Conservation (phyloP, 2,329 filamentous ascomycete genomes). For the Fusarium luffae region DNA sequence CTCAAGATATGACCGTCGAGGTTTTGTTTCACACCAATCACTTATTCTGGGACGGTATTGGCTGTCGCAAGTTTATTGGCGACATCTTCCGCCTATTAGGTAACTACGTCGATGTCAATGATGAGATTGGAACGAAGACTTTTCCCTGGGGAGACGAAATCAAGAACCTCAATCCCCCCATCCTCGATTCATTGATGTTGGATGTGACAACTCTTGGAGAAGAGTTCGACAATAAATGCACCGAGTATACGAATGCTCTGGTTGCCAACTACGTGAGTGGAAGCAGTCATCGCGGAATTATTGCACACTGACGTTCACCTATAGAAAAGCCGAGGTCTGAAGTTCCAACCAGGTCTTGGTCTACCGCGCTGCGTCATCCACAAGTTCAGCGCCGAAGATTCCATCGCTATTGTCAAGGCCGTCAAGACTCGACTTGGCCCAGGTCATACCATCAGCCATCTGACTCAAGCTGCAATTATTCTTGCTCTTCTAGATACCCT, state of each 20-base stretch:
- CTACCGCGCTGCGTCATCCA: neutral
- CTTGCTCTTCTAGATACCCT: neutral
- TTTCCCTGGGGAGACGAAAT: neutral
- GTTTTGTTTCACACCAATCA: neutral
- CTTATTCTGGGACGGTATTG: neutral
- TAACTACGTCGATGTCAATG: neutral
- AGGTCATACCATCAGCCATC: neutral
- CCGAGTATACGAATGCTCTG: neutral
- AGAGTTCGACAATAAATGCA: neutral
- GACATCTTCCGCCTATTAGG: neutral
- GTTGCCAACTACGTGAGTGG: neutral
- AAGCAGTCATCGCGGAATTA: rapidly evolving
- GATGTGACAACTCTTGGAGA: neutral
- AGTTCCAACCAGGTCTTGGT: neutral
- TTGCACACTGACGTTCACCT: neutral
- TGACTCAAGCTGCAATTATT: neutral
- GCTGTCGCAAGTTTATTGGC: neutral
- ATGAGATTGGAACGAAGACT: rapidly evolving
- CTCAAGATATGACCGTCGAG: neutral
- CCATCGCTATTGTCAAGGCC: neutral
- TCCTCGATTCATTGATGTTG: neutral
- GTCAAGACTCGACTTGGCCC: neutral
- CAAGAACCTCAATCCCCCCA: neutral
- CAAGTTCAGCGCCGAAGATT: neutral
- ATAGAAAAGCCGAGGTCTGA: neutral